A percentile compares a stretch with the other conserved stretches of the same genome.
phyloP scores from a whole-genome alignment of 2,329 filamentous ascomycete genomes.

The Exophiala mesophila region DNA sequence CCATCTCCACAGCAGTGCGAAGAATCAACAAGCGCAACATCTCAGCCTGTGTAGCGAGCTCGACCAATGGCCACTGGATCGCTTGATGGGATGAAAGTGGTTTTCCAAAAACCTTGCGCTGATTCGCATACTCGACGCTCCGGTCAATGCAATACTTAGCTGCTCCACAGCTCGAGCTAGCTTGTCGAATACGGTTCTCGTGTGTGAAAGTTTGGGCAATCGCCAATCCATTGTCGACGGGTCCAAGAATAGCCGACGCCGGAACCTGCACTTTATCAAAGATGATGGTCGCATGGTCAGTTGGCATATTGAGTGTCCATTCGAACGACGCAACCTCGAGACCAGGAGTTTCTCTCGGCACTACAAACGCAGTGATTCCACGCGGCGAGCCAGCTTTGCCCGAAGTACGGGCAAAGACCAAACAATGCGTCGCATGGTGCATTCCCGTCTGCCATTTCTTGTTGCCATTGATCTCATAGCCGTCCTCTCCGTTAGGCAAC shows the following conservation, averaged over 20 bases:
- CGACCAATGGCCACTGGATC: constrained; percentile 61
- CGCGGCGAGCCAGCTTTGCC: constrained; percentile 49
- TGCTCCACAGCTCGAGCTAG: constrained; percentile 55
- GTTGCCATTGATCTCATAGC: constrained; percentile 52
- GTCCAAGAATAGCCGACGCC: constrained; percentile 48
- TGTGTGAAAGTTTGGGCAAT: constrained; percentile 63
- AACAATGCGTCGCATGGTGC: constrained; percentile 57
- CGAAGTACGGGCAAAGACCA: constrained; percentile 57
- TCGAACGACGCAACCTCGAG: constrained; percentile 55
- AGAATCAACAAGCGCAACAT: constrained; percentile 59
- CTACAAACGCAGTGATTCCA: constrained; percentile 59
- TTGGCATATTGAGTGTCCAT: constrained; percentile 64
- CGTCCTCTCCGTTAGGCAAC: constrained; percentile 36
- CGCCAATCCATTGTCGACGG: constrained; percentile 50
- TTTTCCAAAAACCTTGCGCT: constrained; percentile 52
- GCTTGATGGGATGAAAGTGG: constrained; percentile 56
- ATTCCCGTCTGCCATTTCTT: constrained; percentile 65
- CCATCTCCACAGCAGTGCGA: constrained; percentile 59
- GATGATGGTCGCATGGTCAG: constrained; percentile 58
- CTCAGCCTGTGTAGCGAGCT: constrained; percentile 57
- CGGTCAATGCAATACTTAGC: constrained; percentile 57
- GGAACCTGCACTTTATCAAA: constrained; percentile 56
- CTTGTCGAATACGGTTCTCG: constrained; percentile 62
- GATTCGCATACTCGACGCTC: constrained; percentile 52
- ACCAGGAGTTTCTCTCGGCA: constrained; percentile 50